Evolutionary conservation across 495 filamentous ascomycete genomes (phyloP), one percentile per base, ranked within the genome.

Genomic region (Tuber aestivum): DNA sequence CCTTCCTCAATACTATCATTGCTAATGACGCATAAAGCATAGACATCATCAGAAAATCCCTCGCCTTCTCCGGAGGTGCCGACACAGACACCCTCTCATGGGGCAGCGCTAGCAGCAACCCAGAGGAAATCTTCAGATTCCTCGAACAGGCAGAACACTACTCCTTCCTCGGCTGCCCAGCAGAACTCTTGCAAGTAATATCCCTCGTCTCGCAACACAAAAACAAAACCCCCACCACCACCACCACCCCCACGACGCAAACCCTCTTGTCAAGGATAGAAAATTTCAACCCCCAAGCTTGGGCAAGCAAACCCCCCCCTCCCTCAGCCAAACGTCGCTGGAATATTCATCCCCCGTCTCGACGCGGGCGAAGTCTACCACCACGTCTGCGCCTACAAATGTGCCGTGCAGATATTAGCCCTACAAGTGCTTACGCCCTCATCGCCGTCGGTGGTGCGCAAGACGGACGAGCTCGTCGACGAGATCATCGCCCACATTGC

Each of bases 21-120:
- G 4, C 77, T 80, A 74, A 80, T 18, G 23, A 18, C n/a, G 21
- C 74, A 12, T 21, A 48, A 68, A 81, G 79, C 69, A 80, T 83
- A 72, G 81, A 83, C 50, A 83, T 83, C 41, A 83, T 83, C 27
- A 81, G 81, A 38, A 79, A 76, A 48, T 83, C 81, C 20, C 75
- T 83, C 9, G 76, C 80, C 6, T 82, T 80, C 69, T 73, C 77
- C 35, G 71, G 50, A 32, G 50, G 71, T 18, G 75, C 74, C 0
- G 72, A 77, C 27, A 77, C 76, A 72, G 74, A 79, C 41, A 76
- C 77, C 23, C 75, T 75, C 23, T 79, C 75, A n/a, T 80, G 78
- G 78, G 78, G 78, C 2, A 75, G 72, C 42, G 75, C 78, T 9
- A 42, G 38, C 2, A 18, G 20, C 50, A 56, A 77, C 70, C 71